Evolutionary conservation across 2,329 filamentous ascomycete species (phyloP), one percentile per base, ranked within the genome.

Genomic region (Fusarium incarnatum): DNA sequence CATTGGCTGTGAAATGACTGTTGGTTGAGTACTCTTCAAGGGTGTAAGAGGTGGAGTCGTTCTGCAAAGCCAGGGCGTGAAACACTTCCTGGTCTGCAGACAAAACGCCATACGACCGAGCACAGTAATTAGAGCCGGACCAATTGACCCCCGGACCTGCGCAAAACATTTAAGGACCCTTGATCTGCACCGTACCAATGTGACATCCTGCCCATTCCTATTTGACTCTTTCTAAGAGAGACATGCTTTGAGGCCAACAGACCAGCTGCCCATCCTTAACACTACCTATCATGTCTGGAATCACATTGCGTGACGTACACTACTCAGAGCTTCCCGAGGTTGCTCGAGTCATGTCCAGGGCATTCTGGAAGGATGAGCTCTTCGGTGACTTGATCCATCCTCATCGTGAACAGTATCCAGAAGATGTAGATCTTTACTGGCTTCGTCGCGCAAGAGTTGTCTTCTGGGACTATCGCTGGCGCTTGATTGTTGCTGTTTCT

Each of bases 361-460:
- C 79, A 0, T 81, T 81, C 55, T 73, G 73, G 68, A 71, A 80
- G 9, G 79, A 81, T 28, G 73, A 74, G 13, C 48, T 81, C 9
- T 79, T 79, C 34, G 79, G 78, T 22, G 62, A 75, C 4, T 61
- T 79, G 22, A 78, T 81, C 25, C 77, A 80, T 50, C 79, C 79
- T 6, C 68, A 77, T 56, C 79, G 79, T 22, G 56, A 74, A 7
- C 50, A 77, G 28, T 74, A 76, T 40, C 79, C 79, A 0, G 56
- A 66, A 16, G 77, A 81, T 57, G 71, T 75, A 22, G 64, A 78
- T 44, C 32, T 75, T 18, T 79, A 75, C 64, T 81, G 76, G 68
- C 56, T 80, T 34, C 70, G 74, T 4, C 56, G 72, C 4, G 67
- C 68, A 3, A 72, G 75, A 16, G 71, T 77, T 34, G 73, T 71